Evolutionary conservation across 495 filamentous ascomycete genomes (phyloP).

Genomic region (Evansstolkia leycettana): DNA sequence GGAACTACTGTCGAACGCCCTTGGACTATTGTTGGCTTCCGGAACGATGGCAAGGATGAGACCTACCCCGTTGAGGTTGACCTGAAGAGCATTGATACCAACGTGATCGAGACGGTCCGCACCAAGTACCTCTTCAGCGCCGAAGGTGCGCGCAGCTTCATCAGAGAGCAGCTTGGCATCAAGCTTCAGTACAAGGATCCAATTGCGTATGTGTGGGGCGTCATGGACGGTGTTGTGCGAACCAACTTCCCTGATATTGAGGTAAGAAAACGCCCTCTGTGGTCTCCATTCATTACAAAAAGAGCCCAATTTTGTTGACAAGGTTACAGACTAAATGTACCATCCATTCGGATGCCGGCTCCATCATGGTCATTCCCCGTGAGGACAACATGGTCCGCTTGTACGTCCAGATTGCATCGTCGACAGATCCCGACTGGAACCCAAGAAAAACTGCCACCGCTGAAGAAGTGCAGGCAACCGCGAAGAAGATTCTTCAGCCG

Average conservation of each 20-base stretch:
- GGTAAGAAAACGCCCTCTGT: slow-evolving; percentile 13
- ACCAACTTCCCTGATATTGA: slow-evolving; percentile 83
- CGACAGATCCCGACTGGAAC: slow-evolving; percentile 46
- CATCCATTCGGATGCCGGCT: slow-evolving; percentile 50
- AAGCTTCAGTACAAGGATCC: slow-evolving; percentile 51
- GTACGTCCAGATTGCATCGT: slow-evolving; percentile 63
- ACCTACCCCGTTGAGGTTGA: slow-evolving; percentile 53
- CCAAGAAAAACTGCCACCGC: slow-evolving; percentile 37
- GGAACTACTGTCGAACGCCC: slow-evolving; percentile 45
- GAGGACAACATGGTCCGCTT: slow-evolving; percentile 70
- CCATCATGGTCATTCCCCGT: slow-evolving; percentile 68
- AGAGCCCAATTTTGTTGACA: slow-evolving; percentile 9
- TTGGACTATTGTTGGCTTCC: slow-evolving; percentile 50
- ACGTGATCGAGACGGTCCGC: slow-evolving; percentile 48
- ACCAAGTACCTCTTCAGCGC: slow-evolving; percentile 56
- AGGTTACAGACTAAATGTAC: slow-evolving; percentile 79
- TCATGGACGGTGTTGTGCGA: slow-evolving; percentile 69
- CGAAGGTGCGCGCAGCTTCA: slow-evolving; percentile 52
- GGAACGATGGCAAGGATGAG: slow-evolving; percentile 42
- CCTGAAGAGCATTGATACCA: slow-evolving; percentile 64
- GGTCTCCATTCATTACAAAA: background rate
- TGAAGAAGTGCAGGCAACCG: slow-evolving; percentile 49
- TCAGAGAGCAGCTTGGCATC: slow-evolving; percentile 46
- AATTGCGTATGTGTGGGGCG: slow-evolving; percentile 62
- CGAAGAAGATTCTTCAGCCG: slow-evolving; percentile 49